A percentile compares a stretch with the other conserved stretches of the same genome.
These are phyloP conservation scores for Podospora bellae-mahoneyi DNA, from an alignment of 495 filamentous ascomycete species.

Conservation along the genomic window DNA sequence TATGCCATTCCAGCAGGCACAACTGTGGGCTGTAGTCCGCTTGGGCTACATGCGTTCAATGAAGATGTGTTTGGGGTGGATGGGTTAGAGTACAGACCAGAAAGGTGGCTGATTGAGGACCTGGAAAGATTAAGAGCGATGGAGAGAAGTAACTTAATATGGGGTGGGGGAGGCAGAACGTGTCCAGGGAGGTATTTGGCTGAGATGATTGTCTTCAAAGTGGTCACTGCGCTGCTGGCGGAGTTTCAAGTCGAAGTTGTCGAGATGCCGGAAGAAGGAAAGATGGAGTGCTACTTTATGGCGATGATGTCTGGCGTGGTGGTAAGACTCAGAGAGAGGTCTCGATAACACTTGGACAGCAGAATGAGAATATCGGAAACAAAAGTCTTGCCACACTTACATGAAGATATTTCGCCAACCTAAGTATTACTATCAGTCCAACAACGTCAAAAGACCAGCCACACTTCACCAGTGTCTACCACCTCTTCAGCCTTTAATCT, in stretches of 20 bases:
- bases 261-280: conserved; percentile 21
- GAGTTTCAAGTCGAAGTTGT: conserved; percentile 51
- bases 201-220: conserved; percentile 61
- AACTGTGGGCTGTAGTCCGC: conserved; percentile 58
- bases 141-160: conserved; percentile 49
- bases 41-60: conserved; percentile 52
- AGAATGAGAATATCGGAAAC: too few relatives aligned
- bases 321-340: conserved; percentile 23
- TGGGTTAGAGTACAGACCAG: conserved; percentile 51
- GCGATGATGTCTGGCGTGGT: conserved; percentile 40
- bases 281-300: conserved; percentile 37
- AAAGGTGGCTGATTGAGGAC: conserved; percentile 49
- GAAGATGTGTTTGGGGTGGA: conserved; percentile 52
- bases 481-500: neutral
- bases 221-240: conserved; percentile 58
- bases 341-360: too few relatives aligned
- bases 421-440: too few relatives aligned
- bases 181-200: conserved; percentile 68
- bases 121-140: conserved; percentile 31
- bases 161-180: conserved; percentile 62
- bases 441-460: too few relatives aligned
- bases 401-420: too few relatives aligned
- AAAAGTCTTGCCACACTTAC: too few relatives aligned
- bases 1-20: conserved; percentile 50
- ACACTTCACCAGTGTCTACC: too few relatives aligned